Evolutionary conservation across 2,329 filamentous ascomycete species (phyloP).

Genomic region (Macrophomina pseudophaseolina): DNA sequence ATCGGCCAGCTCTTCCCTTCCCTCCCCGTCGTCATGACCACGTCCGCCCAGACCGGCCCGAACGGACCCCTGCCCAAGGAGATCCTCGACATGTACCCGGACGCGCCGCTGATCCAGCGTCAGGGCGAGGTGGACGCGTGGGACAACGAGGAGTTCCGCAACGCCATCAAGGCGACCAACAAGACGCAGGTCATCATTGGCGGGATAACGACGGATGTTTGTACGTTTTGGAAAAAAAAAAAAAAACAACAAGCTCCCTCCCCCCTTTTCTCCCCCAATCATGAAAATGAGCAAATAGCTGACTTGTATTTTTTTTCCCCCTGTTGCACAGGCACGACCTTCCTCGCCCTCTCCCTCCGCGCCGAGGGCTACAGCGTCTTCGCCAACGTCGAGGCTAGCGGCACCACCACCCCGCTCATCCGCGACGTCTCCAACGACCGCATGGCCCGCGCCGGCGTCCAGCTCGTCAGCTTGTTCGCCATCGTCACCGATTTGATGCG

Average conservation of each 20-base stretch:
- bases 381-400: constrained; percentile 73
- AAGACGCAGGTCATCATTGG: constrained; percentile 74
- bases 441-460: constrained; percentile 70
- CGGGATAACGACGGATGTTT: constrained; percentile 77
- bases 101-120: constrained; percentile 68
- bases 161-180: constrained; percentile 67
- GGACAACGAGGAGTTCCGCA: constrained; percentile 73
- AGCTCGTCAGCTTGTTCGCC: constrained; percentile 65
- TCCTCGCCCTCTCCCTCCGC: constrained; percentile 73
- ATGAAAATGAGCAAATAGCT: too few species aligned
- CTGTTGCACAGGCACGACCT: constrained; percentile 48
- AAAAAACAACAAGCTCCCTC: not conserved
- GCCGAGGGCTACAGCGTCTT: constrained; percentile 75
- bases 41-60: constrained; percentile 67
- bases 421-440: constrained; percentile 69
- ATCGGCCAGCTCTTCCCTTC: constrained; percentile 67
- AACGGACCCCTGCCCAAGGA: constrained; percentile 75
- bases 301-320: too few species aligned
- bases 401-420: constrained; percentile 66
- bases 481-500: constrained; percentile 73
- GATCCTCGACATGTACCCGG: constrained; percentile 70
- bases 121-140: constrained; percentile 77
- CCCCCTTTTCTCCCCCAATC: not conserved
- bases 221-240: constrained; percentile 41
- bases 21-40: constrained; percentile 72